Evolutionary conservation across 768 basidiomycete species (phyloP).

Genomic region (Neoboletus subvelutipes): DNA sequence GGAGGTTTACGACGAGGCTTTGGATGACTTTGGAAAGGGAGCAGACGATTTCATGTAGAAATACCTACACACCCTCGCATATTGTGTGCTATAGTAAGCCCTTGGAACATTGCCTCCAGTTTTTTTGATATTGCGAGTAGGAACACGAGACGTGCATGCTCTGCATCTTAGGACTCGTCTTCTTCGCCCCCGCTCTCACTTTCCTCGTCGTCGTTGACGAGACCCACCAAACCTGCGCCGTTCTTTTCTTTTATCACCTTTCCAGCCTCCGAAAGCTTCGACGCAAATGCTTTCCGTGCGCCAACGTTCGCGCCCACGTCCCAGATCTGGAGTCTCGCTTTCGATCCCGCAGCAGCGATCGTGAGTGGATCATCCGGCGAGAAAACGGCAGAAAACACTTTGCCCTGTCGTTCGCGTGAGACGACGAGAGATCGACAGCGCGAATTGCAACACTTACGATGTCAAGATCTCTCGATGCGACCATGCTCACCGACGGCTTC

Average conservation of each 20-base stretch:
- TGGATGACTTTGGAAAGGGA: slow-evolving; percentile 82
- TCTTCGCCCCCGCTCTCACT: slow-evolving; percentile 50
- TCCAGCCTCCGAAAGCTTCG: slow-evolving; percentile 74
- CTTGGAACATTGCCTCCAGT: neutral
- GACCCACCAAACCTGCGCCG: slow-evolving; percentile 66
- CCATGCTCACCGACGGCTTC: slow-evolving; percentile 77
- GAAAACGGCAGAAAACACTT: slow-evolving; percentile 89
- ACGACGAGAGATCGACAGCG: neutral
- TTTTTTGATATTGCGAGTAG: slow-evolving; percentile 1
- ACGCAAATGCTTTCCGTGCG: slow-evolving; percentile 78
- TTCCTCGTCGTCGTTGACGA: slow-evolving; percentile 70
- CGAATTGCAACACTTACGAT: slow-evolving; percentile 59
- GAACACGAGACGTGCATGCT: neutral
- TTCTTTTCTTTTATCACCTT: slow-evolving; percentile 62
- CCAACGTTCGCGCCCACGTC: slow-evolving; percentile 85
- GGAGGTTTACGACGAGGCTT: slow-evolving; percentile 76
- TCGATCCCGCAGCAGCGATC: slow-evolving; percentile 90
- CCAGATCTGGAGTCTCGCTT: slow-evolving; percentile 94
- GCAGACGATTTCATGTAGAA: slow-evolving; percentile 89
- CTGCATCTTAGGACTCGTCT: slow-evolving; percentile 15
- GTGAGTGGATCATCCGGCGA: slow-evolving; percentile 95
- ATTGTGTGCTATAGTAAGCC: slow-evolving; percentile 16
- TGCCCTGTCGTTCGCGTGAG: slow-evolving; percentile 59
- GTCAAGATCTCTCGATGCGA: slow-evolving; percentile 85
- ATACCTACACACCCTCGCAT: slow-evolving; percentile 17